A percentile compares a stretch with the other conserved stretches of the same genome.
Conservation (phyloP, 495 filamentous ascomycete species). For the Pseudomonodictys pantanalensis region DNA sequence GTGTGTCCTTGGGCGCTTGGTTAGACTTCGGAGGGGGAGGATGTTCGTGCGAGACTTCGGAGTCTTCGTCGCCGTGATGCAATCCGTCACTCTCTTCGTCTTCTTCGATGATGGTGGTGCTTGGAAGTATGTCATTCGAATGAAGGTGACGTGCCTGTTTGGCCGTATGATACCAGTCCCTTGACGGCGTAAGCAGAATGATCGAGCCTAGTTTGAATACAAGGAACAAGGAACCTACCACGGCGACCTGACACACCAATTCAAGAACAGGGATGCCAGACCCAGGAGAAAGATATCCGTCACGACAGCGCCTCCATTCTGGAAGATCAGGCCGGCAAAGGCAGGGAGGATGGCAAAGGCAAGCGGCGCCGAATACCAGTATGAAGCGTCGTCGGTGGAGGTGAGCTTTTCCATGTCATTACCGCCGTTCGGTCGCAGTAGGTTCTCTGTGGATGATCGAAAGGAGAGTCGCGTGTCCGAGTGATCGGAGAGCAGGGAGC, state of each 20-base stretch:
- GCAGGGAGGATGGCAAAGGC: constrained; percentile 82
- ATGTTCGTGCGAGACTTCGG: neutral
- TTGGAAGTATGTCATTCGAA: neutral
- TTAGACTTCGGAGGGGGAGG: constrained; percentile 39
- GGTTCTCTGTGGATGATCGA: constrained; percentile 67
- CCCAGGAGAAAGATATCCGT: constrained; percentile 81
- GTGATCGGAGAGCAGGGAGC: constrained; percentile 72
- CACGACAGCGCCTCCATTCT: constrained; percentile 74
- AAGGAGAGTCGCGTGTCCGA: constrained; percentile 65
- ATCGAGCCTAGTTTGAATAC: neutral
- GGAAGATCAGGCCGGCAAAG: constrained; percentile 76
- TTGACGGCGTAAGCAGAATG: neutral
- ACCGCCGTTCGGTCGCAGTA: constrained; percentile 59
- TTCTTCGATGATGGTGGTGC: constrained; percentile 44
- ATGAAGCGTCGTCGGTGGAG: constrained; percentile 50
- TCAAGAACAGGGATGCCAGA: constrained; percentile 79
- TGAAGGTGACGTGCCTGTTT: constrained; percentile 45
- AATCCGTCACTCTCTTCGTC: constrained; percentile 41
- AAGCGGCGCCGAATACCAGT: constrained; percentile 76
- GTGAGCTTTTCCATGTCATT: constrained; percentile 30
- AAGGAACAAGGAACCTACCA: constrained; percentile 61
- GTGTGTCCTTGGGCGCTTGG: constrained; percentile 5
- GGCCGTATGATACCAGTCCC: constrained; percentile 87
- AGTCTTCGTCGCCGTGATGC: neutral
- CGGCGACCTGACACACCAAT: constrained; percentile 88